Evolutionary conservation across 495 filamentous ascomycete genomes (phyloP).

Genomic region (Evansstolkia leycettana): DNA sequence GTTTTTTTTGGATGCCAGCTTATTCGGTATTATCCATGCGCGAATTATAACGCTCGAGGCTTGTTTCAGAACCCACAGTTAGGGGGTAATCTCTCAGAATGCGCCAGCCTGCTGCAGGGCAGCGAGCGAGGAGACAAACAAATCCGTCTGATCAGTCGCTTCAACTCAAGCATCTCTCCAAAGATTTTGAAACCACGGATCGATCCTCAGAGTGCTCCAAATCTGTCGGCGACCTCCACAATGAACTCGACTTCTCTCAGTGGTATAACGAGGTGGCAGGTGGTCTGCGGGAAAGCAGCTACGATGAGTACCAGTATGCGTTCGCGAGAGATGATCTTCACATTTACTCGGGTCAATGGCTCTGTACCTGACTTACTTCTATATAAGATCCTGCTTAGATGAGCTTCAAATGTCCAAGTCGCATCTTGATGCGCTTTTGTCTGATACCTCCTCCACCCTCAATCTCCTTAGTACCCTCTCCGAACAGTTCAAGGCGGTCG

Average conservation of each 20-base stretch:
- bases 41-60: no score
- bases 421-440: conserved; percentile 70
- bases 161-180: conserved; percentile 16
- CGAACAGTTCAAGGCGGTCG: conserved; percentile 72
- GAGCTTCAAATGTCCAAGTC: conserved; percentile 67
- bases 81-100: conserved; percentile 6
- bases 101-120: conserved; percentile 15
- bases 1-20: no score
- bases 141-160: conserved; percentile 27
- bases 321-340: background rate
- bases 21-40: no score
- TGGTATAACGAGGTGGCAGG: conserved; percentile 53
- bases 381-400: conserved; percentile 54
- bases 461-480: conserved; percentile 63
- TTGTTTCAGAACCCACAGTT: no score
- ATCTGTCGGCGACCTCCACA: conserved; percentile 19
- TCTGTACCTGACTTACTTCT: conserved; percentile 7
- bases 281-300: conserved; percentile 64
- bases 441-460: conserved; percentile 60
- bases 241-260: conserved; percentile 47
- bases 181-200: conserved; percentile 11
- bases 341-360: background rate
- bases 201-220: conserved; percentile 12
- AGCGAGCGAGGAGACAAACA: conserved; percentile 30
- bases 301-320: conserved; percentile 72